Evolutionary conservation across 805 yeast genomes (phyloP).

Genomic region (Lachancea waltii): DNA sequence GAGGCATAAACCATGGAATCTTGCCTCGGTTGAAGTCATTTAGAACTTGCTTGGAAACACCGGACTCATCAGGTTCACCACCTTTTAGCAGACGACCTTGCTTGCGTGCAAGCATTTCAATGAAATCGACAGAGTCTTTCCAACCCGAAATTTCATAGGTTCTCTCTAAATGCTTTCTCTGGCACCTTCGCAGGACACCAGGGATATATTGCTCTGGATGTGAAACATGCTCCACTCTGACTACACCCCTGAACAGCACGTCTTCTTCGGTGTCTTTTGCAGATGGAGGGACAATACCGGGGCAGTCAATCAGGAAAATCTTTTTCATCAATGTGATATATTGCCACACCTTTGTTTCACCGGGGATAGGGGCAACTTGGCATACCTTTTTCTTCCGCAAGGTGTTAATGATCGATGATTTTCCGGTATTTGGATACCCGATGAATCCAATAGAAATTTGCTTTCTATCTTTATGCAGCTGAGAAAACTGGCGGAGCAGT

Average conservation of each 20-base stretch:
- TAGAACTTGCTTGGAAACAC: constrained; percentile 82
- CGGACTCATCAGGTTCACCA: constrained; percentile 95
- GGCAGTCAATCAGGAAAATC: constrained; percentile 93
- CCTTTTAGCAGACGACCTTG: constrained; percentile 91
- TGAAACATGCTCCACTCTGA: constrained; percentile 95
- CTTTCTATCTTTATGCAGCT: constrained; percentile 84
- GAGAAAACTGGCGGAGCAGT: constrained; percentile 84
- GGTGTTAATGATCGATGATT: constrained; percentile 91
- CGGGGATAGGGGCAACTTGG: constrained; percentile 96
- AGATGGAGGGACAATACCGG: constrained; percentile 98
- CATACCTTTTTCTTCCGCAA: constrained; percentile 93
- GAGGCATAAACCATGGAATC: constrained; percentile 96
- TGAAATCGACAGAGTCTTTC: constrained; percentile 69
- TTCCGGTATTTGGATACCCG: constrained; percentile 98
- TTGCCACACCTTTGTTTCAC: constrained; percentile 99
- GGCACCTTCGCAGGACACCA: constrained; percentile 76
- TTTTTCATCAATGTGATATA: constrained; percentile 95
- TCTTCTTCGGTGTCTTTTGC: constrained; percentile 84
- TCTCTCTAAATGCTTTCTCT: constrained; percentile 84
- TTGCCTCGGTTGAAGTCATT: constrained; percentile 96
- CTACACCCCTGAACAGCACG: constrained; percentile 92
- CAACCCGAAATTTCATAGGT: constrained; percentile 94
- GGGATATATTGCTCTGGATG: constrained; percentile 94
- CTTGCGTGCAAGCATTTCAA: constrained; percentile 87
- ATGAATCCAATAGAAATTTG: constrained; percentile 96